Evolutionary conservation across 148 eudicot genomes (phyloP).

Genomic region (Rhododendron griersonianum): DNA sequence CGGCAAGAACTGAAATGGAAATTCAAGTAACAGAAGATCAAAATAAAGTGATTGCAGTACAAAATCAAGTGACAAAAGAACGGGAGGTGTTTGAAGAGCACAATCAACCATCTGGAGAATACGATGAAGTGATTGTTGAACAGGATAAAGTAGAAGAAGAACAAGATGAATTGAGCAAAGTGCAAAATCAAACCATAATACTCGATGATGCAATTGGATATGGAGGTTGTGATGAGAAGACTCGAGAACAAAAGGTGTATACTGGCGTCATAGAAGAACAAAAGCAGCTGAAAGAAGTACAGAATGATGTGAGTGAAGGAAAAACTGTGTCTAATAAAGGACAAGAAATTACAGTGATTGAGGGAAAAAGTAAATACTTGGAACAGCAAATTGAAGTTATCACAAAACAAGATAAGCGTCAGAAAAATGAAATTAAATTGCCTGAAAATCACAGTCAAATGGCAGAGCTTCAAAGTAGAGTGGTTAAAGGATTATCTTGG

Average conservation of each 20-base stretch:
- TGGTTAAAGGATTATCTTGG: neutral
- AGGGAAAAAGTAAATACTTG: neutral
- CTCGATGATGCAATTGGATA: neutral
- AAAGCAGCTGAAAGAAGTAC: neutral
- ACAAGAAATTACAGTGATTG: neutral
- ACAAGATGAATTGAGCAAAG: neutral
- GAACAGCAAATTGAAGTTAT: slow-evolving; percentile 3
- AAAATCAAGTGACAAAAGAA: neutral
- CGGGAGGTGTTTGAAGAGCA: neutral
- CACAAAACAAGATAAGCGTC: neutral
- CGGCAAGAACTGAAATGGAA: neutral
- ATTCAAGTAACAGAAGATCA: neutral
- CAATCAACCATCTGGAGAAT: neutral
- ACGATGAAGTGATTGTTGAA: neutral
- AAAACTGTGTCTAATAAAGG: neutral
- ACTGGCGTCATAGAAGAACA: neutral
- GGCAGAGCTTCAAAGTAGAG: neutral
- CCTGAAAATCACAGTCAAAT: neutral
- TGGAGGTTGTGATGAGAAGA: neutral
- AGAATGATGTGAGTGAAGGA: neutral
- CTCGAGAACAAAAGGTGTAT: neutral
- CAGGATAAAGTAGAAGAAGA: neutral
- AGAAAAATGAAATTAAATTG: neutral
- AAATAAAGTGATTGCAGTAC: no score
- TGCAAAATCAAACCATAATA: neutral